Base-by-base conservation (phyloP, 2,329 filamentous ascomycete species). In the Colletotrichum echinochloae region DNA sequence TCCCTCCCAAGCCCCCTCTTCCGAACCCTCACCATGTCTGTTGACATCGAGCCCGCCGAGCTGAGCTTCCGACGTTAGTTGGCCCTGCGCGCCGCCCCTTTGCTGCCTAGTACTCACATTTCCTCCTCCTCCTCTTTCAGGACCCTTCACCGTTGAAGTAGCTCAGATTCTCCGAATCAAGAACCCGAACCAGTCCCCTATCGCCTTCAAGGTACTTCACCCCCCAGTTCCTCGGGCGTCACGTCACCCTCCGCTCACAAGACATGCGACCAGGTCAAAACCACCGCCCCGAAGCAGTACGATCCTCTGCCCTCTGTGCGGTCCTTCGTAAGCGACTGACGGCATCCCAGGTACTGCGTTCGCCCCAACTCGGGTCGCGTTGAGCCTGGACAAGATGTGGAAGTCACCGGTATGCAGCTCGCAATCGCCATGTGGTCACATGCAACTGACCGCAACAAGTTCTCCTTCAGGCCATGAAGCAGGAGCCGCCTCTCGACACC, bases 281-380 rank as follows among this genome's bases (percentile, higher is more conserved):
- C 96, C 59, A 99, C 96, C 73, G 96, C 96, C 60, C 96, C 96
- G 41, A 98, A 98, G 85, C 96, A 98, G 95, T 99, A 93, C 79
- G 92, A 82, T 73, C 67, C 74, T 71, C 72, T 60, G 72, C 65
- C 75, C 72, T 48, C 41, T 49, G 65, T 66, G 68, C 63, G 73
- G 72, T 71, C 68, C 54, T 69, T 74, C 56, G 56, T 61, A 65
- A 51, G 64, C 74, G 68, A 70, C 74, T 79, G 69, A 78, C 72
- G 64, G 46, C 67, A 59, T 66, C 59, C 74, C 77, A 98, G 95
- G 87, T 99, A 99, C 85, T 98, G 96, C 81, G 95, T 98, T 70
- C 91, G 96, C 77, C 95, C 96, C 67, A 98, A 99, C 86, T 97
- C 95, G 62, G 96, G 96, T 77, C 93, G 95, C 80, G 96, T 99